A percentile compares a stretch with the other conserved stretches of the same genome.
These are phyloP conservation scores for Cytospora paraplurivora DNA, from an alignment of 2,329 filamentous ascomycete genomes.

Conservation along the genomic window DNA sequence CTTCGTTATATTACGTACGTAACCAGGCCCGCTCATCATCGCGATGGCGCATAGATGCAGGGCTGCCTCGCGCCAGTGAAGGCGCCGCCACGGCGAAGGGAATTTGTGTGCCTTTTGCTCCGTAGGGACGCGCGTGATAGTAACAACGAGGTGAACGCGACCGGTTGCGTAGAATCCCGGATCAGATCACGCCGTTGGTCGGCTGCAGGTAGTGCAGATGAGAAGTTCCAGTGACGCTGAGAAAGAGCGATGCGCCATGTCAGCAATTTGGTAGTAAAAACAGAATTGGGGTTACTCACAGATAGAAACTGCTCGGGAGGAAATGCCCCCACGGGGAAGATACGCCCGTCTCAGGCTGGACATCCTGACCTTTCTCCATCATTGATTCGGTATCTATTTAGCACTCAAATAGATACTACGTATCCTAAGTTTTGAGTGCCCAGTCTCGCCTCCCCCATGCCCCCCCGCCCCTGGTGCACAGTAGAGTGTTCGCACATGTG, in stretches of 20 bases:
- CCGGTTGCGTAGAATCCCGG: not conserved
- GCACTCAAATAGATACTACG: too few species aligned
- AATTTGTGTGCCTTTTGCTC: not conserved
- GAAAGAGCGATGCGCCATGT: too few species aligned
- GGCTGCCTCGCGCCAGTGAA: not conserved
- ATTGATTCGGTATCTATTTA: too few species aligned
- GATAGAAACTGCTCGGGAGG: not conserved
- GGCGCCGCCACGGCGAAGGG: not conserved
- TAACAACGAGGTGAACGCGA: too few species aligned
- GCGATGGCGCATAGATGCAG: not conserved
- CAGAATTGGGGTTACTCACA: not conserved
- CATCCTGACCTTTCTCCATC: too few species aligned
- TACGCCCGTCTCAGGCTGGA: not conserved
- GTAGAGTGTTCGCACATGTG: too few species aligned
- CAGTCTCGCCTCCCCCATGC: too few species aligned
- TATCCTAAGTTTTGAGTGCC: too few species aligned
- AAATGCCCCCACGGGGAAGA: not conserved
- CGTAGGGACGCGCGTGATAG: not conserved
- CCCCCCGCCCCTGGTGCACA: too few species aligned
- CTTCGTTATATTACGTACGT: not conserved
- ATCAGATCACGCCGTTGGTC: not conserved
- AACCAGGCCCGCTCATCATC: not conserved
- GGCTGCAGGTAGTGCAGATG: not conserved
- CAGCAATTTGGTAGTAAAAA: not conserved
- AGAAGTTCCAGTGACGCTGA: too few species aligned